These are phyloP conservation scores for Arachis monticola DNA, from an alignment of 331 rosid species.

Conservation along the genomic window DNA sequence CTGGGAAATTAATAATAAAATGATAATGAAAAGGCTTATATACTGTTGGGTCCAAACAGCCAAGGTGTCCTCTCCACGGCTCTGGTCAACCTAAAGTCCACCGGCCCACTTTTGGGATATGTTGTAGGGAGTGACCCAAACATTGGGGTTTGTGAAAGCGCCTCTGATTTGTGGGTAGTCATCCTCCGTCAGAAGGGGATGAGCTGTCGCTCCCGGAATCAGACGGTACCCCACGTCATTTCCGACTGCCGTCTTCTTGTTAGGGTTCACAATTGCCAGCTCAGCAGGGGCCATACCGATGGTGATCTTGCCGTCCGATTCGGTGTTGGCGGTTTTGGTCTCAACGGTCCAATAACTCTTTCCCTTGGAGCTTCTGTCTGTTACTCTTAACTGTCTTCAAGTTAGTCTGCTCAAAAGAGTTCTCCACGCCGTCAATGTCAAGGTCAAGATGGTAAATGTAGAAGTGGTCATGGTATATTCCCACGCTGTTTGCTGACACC, in stretches of 20 bases:
- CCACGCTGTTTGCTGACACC: slow-evolving; percentile 61
- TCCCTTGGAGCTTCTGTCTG: slow-evolving; percentile 49
- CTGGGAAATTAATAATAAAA: too few relatives aligned
- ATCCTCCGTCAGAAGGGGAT: slow-evolving; percentile 48
- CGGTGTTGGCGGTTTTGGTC: slow-evolving; percentile 47
- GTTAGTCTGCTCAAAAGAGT: slow-evolving; percentile 58
- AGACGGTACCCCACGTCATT: slow-evolving; percentile 64
- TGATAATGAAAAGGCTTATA: neutral
- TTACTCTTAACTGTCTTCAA: slow-evolving; percentile 46
- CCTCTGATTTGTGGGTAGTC: slow-evolving; percentile 63
- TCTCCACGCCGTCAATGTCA: slow-evolving; percentile 63
- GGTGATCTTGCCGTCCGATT: slow-evolving; percentile 53
- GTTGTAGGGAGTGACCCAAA: slow-evolving; percentile 70
- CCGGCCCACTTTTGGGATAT: slow-evolving; percentile 70
- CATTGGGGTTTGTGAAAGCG: slow-evolving; percentile 52
- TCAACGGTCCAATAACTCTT: slow-evolving; percentile 69
- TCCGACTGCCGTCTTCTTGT: slow-evolving; percentile 52
- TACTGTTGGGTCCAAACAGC: slow-evolving; percentile 50
- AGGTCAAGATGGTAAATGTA: slow-evolving; percentile 65
- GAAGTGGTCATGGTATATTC: slow-evolving; percentile 69
- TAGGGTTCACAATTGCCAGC: slow-evolving; percentile 61
- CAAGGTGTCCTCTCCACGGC: slow-evolving; percentile 61
- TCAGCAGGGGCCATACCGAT: slow-evolving; percentile 45
- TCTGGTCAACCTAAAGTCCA: slow-evolving; percentile 54
- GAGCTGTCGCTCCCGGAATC: slow-evolving; percentile 50